Evolutionary conservation across 1,284 basidiomycete species (phyloP).

Genomic region (Cryptococcus floricola): DNA sequence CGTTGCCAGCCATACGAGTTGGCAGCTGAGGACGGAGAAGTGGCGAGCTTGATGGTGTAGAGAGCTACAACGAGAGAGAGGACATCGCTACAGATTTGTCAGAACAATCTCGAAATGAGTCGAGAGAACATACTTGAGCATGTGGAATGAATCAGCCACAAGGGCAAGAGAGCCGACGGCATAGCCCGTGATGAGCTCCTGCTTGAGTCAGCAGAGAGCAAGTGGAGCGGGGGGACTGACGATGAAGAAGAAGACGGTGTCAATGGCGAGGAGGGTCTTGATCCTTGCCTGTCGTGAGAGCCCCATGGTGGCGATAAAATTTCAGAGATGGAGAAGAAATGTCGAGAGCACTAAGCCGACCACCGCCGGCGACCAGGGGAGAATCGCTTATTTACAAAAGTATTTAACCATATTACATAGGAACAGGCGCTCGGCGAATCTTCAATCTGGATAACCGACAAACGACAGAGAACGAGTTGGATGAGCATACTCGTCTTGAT

Average conservation of each 20-base stretch:
- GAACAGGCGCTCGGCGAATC: no score
- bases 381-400: no score
- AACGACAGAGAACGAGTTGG: no score
- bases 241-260: constrained; percentile 85
- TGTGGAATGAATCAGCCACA: constrained; percentile 96
- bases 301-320: constrained; percentile 48
- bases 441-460: no score
- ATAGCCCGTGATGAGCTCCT: constrained; percentile 64
- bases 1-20: constrained; percentile 73
- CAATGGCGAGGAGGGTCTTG: constrained; percentile 74
- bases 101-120: background rate
- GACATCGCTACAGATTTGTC: constrained; percentile 66
- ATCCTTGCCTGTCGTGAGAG: constrained; percentile 73
- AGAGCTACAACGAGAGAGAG: constrained; percentile 91
- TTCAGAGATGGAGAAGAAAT: no score
- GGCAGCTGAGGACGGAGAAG: constrained; percentile 35
- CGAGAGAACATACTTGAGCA: constrained; percentile 72
- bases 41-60: constrained; percentile 85
- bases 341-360: no score
- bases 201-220: constrained; percentile 1
- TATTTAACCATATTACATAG: no score
- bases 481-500: no score
- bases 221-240: constrained; percentile 52
- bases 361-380: no score
- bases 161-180: constrained; percentile 90